A percentile compares a stretch with the other conserved stretches of the same genome.
Conservation (phyloP, 306 rosid genomes). For the Rubus idaeus region DNA sequence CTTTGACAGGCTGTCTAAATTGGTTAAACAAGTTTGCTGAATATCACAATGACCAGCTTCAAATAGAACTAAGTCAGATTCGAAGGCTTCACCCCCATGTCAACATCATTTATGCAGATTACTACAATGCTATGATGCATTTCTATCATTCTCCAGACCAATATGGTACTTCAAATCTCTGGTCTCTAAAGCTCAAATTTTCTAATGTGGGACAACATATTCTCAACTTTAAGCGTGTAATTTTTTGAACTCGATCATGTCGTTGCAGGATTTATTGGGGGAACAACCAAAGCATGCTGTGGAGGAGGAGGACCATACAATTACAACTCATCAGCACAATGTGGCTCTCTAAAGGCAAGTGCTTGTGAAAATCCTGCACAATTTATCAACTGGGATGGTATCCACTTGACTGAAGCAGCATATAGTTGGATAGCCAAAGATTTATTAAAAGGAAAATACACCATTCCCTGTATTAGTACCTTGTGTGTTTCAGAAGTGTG, state of each 20-base stretch:
- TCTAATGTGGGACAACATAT: not conserved
- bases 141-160: conserved; percentile 6
- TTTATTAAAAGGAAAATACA: not conserved
- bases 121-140: conserved; percentile 6
- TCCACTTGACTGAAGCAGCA: conserved; percentile 18
- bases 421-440: conserved; percentile 3
- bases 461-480: not conserved
- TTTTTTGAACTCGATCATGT: not conserved
- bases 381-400: conserved; percentile 17
- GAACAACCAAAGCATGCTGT: conserved; percentile 7
- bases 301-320: conserved; percentile 20
- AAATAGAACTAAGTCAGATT: not conserved
- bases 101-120: conserved; percentile 1
- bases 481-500: not conserved
- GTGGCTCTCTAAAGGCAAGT: not conserved
- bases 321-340: conserved; percentile 11
- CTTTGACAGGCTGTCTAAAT: conserved; percentile 4
- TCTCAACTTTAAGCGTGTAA: not conserved
- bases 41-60: conserved; percentile 13
- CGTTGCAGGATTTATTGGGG: not conserved
- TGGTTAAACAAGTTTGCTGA: conserved; percentile 3
- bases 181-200: not conserved
- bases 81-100: conserved; percentile 6
- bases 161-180: not conserved
- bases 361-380: conserved; percentile 10